phyloP scores from a whole-genome alignment of 2,329 filamentous ascomycete species.

The Gyromitra esculenta region DNA sequence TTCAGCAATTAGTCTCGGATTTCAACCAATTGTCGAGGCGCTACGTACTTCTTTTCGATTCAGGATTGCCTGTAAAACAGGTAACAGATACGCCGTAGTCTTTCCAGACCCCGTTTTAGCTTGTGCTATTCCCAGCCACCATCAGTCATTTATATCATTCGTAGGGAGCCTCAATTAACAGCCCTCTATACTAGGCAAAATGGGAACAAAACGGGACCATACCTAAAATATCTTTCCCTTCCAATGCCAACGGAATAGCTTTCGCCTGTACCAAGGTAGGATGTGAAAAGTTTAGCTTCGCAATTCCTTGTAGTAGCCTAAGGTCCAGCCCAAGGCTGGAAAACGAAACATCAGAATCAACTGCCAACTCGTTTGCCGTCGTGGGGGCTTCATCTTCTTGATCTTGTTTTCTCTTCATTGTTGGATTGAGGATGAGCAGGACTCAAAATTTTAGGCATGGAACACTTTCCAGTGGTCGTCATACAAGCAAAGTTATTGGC shows the following conservation, averaged over 20 bases:
- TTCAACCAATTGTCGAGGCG: not conserved
- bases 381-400: constrained; percentile 8
- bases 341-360: constrained; percentile 67
- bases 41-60: constrained; percentile 74
- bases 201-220: constrained; percentile 44
- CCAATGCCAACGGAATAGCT: constrained; percentile 85
- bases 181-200: not conserved
- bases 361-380: constrained; percentile 4
- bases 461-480: not conserved
- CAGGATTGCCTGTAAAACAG: constrained; percentile 84
- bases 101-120: constrained; percentile 97
- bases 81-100: constrained; percentile 93
- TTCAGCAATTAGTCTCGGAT: not conserved
- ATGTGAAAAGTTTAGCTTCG: constrained; percentile 81
- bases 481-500: not conserved
- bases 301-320: constrained; percentile 84
- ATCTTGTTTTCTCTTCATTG: constrained; percentile 48
- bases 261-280: constrained; percentile 90
- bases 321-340: constrained; percentile 81
- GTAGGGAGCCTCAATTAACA: not conserved
- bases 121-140: constrained; percentile 68
- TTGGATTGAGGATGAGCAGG: not conserved
- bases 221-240: constrained; percentile 85
- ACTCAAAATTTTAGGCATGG: not conserved
- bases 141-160: not conserved